Evolutionary conservation across 2,329 filamentous ascomycete genomes (phyloP).

Genomic region (Cladosporium halotolerans): DNA sequence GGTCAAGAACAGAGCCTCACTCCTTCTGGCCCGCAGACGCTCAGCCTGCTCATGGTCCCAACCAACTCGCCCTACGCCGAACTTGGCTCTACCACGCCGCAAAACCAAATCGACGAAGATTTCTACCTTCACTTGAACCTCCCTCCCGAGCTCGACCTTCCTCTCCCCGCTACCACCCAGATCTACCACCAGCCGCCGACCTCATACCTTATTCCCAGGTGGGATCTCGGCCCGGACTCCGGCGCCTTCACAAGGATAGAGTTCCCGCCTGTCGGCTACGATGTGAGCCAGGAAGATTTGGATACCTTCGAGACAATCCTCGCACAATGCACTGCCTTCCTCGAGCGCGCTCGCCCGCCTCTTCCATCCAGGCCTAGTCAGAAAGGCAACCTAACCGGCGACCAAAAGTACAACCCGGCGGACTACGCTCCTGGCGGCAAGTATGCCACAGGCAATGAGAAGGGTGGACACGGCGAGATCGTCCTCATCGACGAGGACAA

Average conservation of each 20-base stretch:
- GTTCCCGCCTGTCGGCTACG: slow-evolving; percentile 67
- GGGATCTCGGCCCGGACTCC: slow-evolving; percentile 82
- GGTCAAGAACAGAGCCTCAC: slow-evolving; percentile 79
- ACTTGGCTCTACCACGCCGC: slow-evolving; percentile 50
- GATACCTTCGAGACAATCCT: slow-evolving; percentile 97
- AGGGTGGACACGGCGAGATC: slow-evolving; percentile 58
- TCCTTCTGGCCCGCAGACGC: slow-evolving; percentile 76
- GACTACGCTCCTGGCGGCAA: slow-evolving; percentile 67
- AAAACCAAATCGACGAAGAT: slow-evolving; percentile 66
- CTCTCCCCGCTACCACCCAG: slow-evolving; percentile 89
- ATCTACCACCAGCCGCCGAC: slow-evolving; percentile 92
- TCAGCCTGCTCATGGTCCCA: slow-evolving; percentile 93
- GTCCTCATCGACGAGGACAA: slow-evolving; percentile 94
- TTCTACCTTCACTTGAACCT: slow-evolving; percentile 96
- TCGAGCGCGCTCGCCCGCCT: slow-evolving; percentile 70
- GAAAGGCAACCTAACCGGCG: slow-evolving; percentile 28
- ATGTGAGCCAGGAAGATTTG: slow-evolving; percentile 80
- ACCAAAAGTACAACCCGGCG: slow-evolving; percentile 66
- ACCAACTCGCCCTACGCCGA: slow-evolving; percentile 66
- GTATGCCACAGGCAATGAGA: slow-evolving; percentile 41
- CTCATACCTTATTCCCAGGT: slow-evolving; percentile 90
- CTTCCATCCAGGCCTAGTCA: slow-evolving; percentile 27
- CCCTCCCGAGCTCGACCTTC: slow-evolving; percentile 87
- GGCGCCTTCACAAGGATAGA: slow-evolving; percentile 91
- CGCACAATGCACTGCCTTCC: slow-evolving; percentile 93